These are phyloP conservation scores for Boletus smithii DNA, from an alignment of 1,284 basidiomycete genomes.

Conservation along the genomic window DNA sequence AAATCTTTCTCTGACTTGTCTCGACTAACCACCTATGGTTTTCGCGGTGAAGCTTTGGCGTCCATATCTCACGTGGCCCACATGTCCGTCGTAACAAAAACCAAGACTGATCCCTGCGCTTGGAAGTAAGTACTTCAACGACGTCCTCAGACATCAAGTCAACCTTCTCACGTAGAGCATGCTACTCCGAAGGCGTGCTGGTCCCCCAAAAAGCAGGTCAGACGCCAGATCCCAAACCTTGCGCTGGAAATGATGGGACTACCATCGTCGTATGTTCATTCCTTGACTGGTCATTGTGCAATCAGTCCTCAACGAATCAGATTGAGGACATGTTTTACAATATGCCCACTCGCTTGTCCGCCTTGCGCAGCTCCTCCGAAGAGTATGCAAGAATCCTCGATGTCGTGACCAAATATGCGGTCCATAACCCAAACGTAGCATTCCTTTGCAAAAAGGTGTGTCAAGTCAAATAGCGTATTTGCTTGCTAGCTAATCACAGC, in stretches of 20 bases:
- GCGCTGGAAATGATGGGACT: conserved; percentile 94
- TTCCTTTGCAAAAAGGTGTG: conserved; percentile 89
- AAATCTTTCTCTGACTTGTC: conserved; percentile 84
- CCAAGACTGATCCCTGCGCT: conserved; percentile 73
- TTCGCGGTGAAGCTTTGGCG: conserved; percentile 95
- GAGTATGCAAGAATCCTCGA: conserved; percentile 93
- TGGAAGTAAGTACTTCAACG: conserved; percentile 70
- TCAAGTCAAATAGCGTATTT: too few relatives aligned
- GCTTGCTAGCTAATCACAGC: neutral
- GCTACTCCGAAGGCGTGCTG: conserved; percentile 74
- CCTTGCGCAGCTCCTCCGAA: conserved; percentile 83
- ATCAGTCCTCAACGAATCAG: conserved; percentile 38
- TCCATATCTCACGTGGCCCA: conserved; percentile 95
- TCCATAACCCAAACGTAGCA: conserved; percentile 86
- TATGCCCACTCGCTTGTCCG: conserved; percentile 83
- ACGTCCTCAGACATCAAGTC: neutral
- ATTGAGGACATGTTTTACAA: conserved; percentile 98
- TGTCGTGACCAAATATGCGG: conserved; percentile 91
- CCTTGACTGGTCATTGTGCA: neutral
- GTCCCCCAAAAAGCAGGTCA: conserved; percentile 66
- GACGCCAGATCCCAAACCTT: conserved; percentile 76
- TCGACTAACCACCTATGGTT: conserved; percentile 90
- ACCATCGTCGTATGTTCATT: conserved; percentile 66
- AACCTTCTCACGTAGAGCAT: conserved; percentile 52
- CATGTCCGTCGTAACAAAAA: conserved; percentile 88